phyloP scores from a whole-genome alignment of 2,329 filamentous ascomycete genomes.

The Pseudogymnoascus sp. region DNA sequence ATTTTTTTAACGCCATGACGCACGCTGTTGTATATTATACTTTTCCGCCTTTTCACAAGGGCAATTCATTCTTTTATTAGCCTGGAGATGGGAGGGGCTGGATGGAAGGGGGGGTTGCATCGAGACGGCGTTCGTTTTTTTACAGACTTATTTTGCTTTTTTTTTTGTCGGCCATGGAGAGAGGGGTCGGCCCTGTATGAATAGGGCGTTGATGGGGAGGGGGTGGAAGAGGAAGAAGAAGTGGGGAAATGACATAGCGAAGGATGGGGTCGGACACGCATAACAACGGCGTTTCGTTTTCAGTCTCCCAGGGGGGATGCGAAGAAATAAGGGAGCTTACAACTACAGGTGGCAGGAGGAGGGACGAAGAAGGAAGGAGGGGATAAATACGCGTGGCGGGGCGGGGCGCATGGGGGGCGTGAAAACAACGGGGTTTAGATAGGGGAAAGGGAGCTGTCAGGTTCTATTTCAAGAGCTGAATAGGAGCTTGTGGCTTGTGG shows the following conservation, averaged over 20 bases:
- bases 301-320: too few species aligned
- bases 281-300: neutral
- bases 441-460: neutral
- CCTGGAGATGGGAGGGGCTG: neutral
- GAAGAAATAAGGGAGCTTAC: neutral
- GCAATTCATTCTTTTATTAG: neutral
- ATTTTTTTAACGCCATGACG: neutral
- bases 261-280: neutral
- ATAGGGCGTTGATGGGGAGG: neutral
- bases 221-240: neutral
- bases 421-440: neutral
- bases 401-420: neutral
- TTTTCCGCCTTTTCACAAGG: neutral
- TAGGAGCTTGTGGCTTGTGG: conserved; percentile 2
- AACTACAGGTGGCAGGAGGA: neutral
- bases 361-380: neutral
- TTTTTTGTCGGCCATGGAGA: neutral
- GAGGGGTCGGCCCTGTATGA: neutral
- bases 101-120: neutral
- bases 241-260: neutral
- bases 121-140: neutral
- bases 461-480: conserved; percentile 2
- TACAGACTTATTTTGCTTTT: neutral
- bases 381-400: neutral
- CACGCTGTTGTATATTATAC: conserved; percentile 1